Conservation (phyloP, 257 asterid genomes). For the Fraxinus cuspidata region DNA sequence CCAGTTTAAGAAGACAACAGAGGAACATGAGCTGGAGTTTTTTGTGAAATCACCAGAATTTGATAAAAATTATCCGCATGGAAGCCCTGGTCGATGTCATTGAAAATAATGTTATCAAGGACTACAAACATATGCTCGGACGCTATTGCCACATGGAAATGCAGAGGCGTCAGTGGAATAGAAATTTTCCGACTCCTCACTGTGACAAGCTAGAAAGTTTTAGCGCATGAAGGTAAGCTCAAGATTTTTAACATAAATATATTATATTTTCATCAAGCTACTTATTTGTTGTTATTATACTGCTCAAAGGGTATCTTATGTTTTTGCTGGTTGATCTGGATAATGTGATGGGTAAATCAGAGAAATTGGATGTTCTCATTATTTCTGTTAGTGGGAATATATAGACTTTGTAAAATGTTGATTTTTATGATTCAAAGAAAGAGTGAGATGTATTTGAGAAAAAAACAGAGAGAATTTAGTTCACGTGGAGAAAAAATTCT, state of each 20-base stretch:
- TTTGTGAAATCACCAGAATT: slow-evolving; percentile 70
- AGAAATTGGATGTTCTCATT: background rate
- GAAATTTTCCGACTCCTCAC: slow-evolving; percentile 80
- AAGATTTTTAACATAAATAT: background rate
- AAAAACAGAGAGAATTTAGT: background rate
- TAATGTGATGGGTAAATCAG: background rate
- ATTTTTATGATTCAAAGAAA: background rate
- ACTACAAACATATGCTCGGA: slow-evolving; percentile 75
- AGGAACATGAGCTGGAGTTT: slow-evolving; percentile 68
- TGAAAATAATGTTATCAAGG: slow-evolving; percentile 69
- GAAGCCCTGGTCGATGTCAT: slow-evolving; percentile 64
- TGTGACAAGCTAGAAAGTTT: slow-evolving; percentile 73
- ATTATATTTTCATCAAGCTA: background rate
- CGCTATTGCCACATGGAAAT: slow-evolving; percentile 91
- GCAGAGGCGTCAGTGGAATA: slow-evolving; percentile 97
- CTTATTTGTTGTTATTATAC: background rate
- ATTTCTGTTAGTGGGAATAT: background rate
- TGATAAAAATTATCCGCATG: slow-evolving; percentile 64
- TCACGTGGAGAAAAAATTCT: background rate
- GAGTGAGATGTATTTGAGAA: background rate
- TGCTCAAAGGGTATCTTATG: background rate
- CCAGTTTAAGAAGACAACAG: slow-evolving; percentile 69
- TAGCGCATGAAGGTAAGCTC: slow-evolving; percentile 67
- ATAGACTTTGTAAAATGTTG: background rate
- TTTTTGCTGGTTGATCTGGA: too few relatives aligned